These are phyloP conservation scores for Yamadazyma scolyti DNA, from an alignment of 805 yeast species.

Conservation along the genomic window DNA sequence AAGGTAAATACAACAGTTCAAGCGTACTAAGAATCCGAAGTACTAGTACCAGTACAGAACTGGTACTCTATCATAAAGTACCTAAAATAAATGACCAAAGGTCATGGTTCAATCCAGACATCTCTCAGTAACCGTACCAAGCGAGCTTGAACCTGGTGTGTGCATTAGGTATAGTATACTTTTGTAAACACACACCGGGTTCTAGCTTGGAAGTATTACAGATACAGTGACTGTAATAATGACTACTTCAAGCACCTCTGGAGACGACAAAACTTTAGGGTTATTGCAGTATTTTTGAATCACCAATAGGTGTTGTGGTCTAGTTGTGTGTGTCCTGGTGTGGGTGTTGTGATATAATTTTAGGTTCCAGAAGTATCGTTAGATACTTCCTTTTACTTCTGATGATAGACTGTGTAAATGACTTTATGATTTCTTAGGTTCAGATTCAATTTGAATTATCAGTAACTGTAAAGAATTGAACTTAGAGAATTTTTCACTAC, in stretches of 20 bases:
- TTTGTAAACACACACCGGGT: too few species aligned
- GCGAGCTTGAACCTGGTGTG: too few species aligned
- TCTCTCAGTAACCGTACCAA: too few species aligned
- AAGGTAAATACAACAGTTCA: slow-evolving; percentile 2
- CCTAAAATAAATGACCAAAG: slow-evolving; percentile 1
- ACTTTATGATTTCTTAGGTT: background rate
- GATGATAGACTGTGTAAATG: too few species aligned
- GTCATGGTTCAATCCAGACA: too few species aligned
- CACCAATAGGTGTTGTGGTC: background rate
- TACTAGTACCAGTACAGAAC: slow-evolving; percentile 1
- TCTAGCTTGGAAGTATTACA: too few species aligned
- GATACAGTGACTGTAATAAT: too few species aligned
- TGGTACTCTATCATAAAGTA: slow-evolving; percentile 5
- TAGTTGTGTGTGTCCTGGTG: slow-evolving; percentile 1
- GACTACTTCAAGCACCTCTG: too few species aligned
- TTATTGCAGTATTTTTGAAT: background rate
- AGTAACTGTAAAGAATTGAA: slow-evolving; percentile 5
- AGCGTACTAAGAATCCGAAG: slow-evolving; percentile 3
- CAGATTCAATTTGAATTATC: slow-evolving; percentile 5
- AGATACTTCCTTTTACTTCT: too few species aligned
- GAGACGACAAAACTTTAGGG: slow-evolving; percentile 1
- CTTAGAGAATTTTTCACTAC: slow-evolving; percentile 1
- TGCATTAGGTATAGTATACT: too few species aligned
- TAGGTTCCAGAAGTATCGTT: too few species aligned
- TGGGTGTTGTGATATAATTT: too few species aligned